Base-by-base conservation (phyloP, 2,329 filamentous ascomycete species). In the Phialophora expanda region DNA sequence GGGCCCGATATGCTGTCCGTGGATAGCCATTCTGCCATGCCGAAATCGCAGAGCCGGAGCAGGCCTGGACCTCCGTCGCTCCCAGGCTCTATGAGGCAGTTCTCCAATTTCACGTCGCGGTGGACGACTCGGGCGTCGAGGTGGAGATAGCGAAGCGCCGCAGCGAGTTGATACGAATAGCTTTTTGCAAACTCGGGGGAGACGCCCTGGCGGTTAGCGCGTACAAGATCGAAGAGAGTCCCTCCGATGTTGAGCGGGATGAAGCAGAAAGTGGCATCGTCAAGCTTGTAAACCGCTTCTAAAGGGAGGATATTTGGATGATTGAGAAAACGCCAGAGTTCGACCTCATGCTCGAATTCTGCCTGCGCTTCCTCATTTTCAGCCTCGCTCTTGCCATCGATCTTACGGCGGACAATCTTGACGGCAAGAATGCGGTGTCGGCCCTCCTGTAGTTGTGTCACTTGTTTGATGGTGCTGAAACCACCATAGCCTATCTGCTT, bases 231-330 rank as follows among this genome's bases (percentile, higher is more conserved):
- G 71, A 87, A 88, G 8, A 90, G 78, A 2, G 87, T 89, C 2
- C 88, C 88, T 48, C 87, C 87, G 32, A 84, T 83, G 69, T 86
- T 87, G 62, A 89, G 76, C 64, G 85, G 85, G 63, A 87, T 90
- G 74, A 90, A 88, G 73, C 87, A 89, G 69, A 88, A 90, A 0
- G 87, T 89, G n/a, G 87, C 87, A 72, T 85, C 88, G 54, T 88
- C 85, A 14, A 86, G 88, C 69, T 88, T 87, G 74, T 88, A 89
- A 22, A 89, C 87, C 4, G 85, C 83, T 65, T 89, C 82, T 7
- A 90, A 80, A 0, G 85, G 83, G 32, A 90, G 76, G 56, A 90
- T 84, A 72, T 89, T 84, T 0, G 82, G 82, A 72, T 90, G 87
- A 62, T 83, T 83, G 51, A 90, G 78, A 71, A 87, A 87, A 54